Evolutionary conservation across 2,329 filamentous ascomycete genomes (phyloP).

Genomic region (Pseudohalonectria lignicola): DNA sequence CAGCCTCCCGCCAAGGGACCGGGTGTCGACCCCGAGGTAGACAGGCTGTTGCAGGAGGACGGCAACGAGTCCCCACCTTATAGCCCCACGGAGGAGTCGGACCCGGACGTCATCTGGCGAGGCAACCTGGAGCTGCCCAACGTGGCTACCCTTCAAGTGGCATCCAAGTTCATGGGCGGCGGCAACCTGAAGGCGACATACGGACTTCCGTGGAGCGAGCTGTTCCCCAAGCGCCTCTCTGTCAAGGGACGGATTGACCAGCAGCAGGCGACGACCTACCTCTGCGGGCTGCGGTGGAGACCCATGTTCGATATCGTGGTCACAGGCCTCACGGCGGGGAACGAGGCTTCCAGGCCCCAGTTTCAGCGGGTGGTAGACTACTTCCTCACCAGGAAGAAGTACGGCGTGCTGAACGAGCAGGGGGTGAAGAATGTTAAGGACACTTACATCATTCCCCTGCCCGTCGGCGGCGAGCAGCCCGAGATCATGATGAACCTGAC

Average conservation of each 20-base stretch:
- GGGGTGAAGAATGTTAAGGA: slow-evolving; percentile 68
- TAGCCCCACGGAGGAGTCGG: slow-evolving; percentile 64
- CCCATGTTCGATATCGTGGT: slow-evolving; percentile 76
- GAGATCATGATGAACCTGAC: slow-evolving; percentile 85
- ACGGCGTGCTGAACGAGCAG: slow-evolving; percentile 78
- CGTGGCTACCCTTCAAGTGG: slow-evolving; percentile 63
- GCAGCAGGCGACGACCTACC: slow-evolving; percentile 77
- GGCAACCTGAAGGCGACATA: slow-evolving; percentile 59
- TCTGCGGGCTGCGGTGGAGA: slow-evolving; percentile 77
- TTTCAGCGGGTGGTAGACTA: slow-evolving; percentile 80
- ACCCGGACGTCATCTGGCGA: slow-evolving; percentile 68
- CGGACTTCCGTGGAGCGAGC: slow-evolving; percentile 51
- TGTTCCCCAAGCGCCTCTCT: slow-evolving; percentile 60
- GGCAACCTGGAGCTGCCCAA: slow-evolving; percentile 67
- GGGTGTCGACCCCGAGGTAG: slow-evolving; percentile 77
- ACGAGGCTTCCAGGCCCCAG: slow-evolving; percentile 44
- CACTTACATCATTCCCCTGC: slow-evolving; percentile 81
- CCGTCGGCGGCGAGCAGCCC: slow-evolving; percentile 61
- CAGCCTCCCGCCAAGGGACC: slow-evolving; percentile 36
- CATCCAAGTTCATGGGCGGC: slow-evolving; percentile 76
- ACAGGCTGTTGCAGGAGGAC: slow-evolving; percentile 73
- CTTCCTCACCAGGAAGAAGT: slow-evolving; percentile 70
- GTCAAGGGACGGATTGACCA: slow-evolving; percentile 75
- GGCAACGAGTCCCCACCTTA: slow-evolving; percentile 73
- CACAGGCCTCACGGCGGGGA: slow-evolving; percentile 56